Conservation (phyloP, 2,329 filamentous ascomycete genomes). For the Simplicillium sp. region DNA sequence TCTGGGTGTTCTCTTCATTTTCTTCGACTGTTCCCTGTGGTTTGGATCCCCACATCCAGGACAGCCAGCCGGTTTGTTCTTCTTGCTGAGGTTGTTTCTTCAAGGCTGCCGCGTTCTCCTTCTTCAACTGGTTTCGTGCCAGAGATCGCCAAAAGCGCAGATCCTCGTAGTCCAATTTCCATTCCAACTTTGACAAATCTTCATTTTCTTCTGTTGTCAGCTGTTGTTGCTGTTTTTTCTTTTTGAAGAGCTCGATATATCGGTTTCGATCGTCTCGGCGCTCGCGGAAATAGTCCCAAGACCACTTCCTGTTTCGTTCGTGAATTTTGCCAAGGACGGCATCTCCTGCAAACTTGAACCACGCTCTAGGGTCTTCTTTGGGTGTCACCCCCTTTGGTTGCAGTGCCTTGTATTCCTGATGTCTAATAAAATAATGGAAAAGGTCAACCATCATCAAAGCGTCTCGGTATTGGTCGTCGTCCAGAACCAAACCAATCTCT, state of each 20-base stretch:
- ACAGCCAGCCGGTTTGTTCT: constrained; percentile 76
- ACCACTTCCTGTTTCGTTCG: constrained; percentile 85
- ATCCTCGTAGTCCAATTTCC: constrained; percentile 88
- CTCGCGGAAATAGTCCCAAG: constrained; percentile 92
- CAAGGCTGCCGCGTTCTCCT: constrained; percentile 86
- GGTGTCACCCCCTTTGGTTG: constrained; percentile 74
- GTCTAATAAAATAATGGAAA: constrained; percentile 96
- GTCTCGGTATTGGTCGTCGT: constrained; percentile 96
- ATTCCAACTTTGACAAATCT: constrained; percentile 68
- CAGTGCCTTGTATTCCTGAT: constrained; percentile 91
- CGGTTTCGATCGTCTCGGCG: constrained; percentile 78
- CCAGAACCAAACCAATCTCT: constrained; percentile 94
- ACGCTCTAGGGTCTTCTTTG: constrained; percentile 85
- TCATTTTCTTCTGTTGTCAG: constrained; percentile 61
- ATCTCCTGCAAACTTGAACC: constrained; percentile 84
- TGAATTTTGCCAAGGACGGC: constrained; percentile 91
- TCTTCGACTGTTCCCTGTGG: constrained; percentile 50
- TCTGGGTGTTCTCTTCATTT: constrained; percentile 64
- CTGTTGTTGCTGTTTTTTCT: constrained; percentile 69
- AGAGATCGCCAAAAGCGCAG: constrained; percentile 94
- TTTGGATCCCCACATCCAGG: constrained; percentile 86
- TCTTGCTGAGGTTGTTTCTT: constrained; percentile 47
- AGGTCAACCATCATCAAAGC: constrained; percentile 96
- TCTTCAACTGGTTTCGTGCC: constrained; percentile 86
- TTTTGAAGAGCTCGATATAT: constrained; percentile 95